Evolutionary conservation across 179 eudicot genomes (phyloP), one percentile per base, ranked within the genome.

Genomic region (Patellifolia procumbens): DNA sequence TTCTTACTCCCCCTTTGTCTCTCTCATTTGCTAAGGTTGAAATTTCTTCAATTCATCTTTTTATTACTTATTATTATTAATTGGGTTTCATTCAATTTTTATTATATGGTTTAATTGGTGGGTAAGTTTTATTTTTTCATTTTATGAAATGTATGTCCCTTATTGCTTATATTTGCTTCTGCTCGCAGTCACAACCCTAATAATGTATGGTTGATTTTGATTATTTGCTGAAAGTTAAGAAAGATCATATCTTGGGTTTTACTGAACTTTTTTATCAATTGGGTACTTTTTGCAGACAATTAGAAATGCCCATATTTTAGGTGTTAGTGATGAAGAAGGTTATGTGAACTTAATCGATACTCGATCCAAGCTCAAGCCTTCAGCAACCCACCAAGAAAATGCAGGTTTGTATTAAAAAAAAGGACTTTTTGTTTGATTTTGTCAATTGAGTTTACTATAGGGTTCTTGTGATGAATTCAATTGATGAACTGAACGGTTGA

Each of bases 241-340:
- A 1, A 8, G 31, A 7, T 6, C 28, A 55, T 8, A 7, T 64
- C 39, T 3, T 5, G 39, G 32, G 5, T 39, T 11, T 11, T 42
- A 20, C n/a, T 16, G 13, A 26, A 39, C 7, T 1, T 39, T 6
- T 37, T 65, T 11, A 3, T 34, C 24, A 63, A 68, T 28, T 70
- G 53, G 37, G 56, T 70, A 26, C n/a, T 8, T 0, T 17, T 22
- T 59, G 39, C 82, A 95, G 97, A 95, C 92, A 35, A 83, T 78
- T 63, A 87, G 60, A 56, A 86, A 84, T 80, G 82, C 90, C 3
- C 95, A 93, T 82, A 83, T 89, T 68, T 35, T 93, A 65, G 93
- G 97, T 12, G 89, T 92, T 65, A 81, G 92, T 3, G 93, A 91
- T 48, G 93, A 92, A 76, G 88, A 76, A 66, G 98, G 98, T 66